Conservation (phyloP, 495 filamentous ascomycete genomes). For the Penicillium macrosclerotiorum region DNA sequence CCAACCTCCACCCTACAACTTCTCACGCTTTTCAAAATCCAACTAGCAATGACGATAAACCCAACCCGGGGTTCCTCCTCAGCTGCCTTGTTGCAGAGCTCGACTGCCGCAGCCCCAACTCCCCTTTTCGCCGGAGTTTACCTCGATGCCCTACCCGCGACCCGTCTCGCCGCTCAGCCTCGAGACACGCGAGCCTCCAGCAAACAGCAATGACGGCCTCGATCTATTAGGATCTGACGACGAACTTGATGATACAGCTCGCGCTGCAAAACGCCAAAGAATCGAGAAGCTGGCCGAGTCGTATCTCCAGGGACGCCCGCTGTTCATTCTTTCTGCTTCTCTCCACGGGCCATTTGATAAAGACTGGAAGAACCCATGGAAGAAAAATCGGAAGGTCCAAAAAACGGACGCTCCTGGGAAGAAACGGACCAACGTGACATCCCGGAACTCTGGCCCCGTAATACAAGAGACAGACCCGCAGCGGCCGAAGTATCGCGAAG, state of each 20-base stretch:
- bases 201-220: conserved; percentile 36
- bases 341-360: conserved; percentile 62
- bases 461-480: conserved; percentile 21
- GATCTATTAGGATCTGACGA: conserved; percentile 56
- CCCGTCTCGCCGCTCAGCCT: conserved; percentile 39
- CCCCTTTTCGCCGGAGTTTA: conserved; percentile 10
- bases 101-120: conserved; percentile 20
- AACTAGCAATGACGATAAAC: conserved; percentile 29
- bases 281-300: conserved; percentile 58
- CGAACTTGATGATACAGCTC: conserved; percentile 47
- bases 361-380: conserved; percentile 68
- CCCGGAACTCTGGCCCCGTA: neutral
- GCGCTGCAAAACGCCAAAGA: conserved; percentile 51
- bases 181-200: conserved; percentile 47
- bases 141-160: conserved; percentile 39
- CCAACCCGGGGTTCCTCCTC: neutral
- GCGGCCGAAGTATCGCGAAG: conserved; percentile 3
- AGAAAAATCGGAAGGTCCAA: conserved; percentile 26
- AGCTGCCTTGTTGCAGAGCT: conserved; percentile 18
- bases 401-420: neutral
- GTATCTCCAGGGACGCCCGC: conserved; percentile 56
- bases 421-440: neutral
- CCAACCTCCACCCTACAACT: conserved; percentile 5
- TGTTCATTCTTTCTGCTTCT: conserved; percentile 60
- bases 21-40: neutral